Base-by-base conservation (phyloP, 2,329 filamentous ascomycete species). In the Stromatinia cepivora region DNA sequence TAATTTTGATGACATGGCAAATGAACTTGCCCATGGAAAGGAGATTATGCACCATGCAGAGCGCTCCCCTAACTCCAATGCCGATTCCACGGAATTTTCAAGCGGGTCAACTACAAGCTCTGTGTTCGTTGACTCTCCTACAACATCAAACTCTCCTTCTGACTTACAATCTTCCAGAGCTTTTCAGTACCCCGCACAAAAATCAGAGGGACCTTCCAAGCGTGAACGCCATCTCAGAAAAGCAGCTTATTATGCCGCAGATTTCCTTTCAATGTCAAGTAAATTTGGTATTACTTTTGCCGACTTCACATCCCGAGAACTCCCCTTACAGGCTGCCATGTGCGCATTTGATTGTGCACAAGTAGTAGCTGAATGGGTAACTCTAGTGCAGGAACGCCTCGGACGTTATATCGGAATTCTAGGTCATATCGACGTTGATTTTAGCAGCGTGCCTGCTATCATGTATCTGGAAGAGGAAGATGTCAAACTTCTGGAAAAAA, bases 381-480 rank as follows among this genome's bases (percentile, higher is more conserved):
- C 92, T 7, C 95, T 93, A 1, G 87, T 98, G 4, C 95, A 99
- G 79, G 94, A 97, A 77, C 90, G 95, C 11, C 91, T 97, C n/a
- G 94, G 94, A 0, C 88, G 89, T 6, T 97, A 95, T 76, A 80
- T 98, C 8, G 94, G 94, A 6, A 88, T 97, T 8, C 85, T 98
- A 1, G 94, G 94, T 17, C 90, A 91, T 70, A 92, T 97, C 72
- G 86, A 91, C 0, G 87, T 95, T 46, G 93, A 97, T 75, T 85
- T 92, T 65, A 84, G 85, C 0, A 90, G 94, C 74, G 91, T 97
- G 10, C 93, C 93, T 3, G 92, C 90, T 2, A 91, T 97, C 69
- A 93, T 97, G 88, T 86, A 97, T 5, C 84, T 98, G 1, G 94
- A 97, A 76, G 92, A 95, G 25, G 94, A 98, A 77, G 94, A 99